Evolutionary conservation across 495 filamentous ascomycete genomes (phyloP), one percentile per base, ranked within the genome.

Genomic region (Cenococcum geophilum): DNA sequence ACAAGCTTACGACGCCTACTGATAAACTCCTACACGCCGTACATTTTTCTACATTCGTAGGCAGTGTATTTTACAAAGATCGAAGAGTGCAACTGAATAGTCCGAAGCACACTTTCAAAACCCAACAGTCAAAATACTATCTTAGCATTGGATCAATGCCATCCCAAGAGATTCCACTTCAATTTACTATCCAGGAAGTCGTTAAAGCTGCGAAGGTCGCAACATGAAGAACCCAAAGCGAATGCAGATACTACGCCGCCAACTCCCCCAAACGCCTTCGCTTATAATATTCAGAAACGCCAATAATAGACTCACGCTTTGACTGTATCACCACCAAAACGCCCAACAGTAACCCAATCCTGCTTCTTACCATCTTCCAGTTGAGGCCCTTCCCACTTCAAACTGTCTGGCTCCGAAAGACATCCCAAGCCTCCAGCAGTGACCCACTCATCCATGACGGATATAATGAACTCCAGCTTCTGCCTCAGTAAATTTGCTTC

Each of bases 271-370:
- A 27, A 52, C 49, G 21, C 49, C 49, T 23, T 27, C 23, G 49
- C 49, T 52, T 18, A 52, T 23, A 52, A 52, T 23, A 23, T 16
- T 27, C 49, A 52, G 22, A 52, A 51, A 52, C 21, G 9, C 25
- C 21, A 23, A 40, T 36, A 56, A 56, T 43, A 32, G 23, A 1
- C 21, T 56, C 54, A 58, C 49, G 56, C 14, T 12, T 34, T 63
- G 12, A 53, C 12, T 4, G 59, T 79, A 75, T 95, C 90, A 1
- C 89, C 89, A 63, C 83, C 82, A 51, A 82, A 81, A 9, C 88
- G 86, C 4, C 90, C 90, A 40, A 93, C 87, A 0, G 85, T 89
- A 4, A 89, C 88, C 89, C 89, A 93, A 18, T 91, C 88, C 56
- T 87, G 83, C 74, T 91, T 92, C 50, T 80, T 83, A 11, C 80